Conservation (phyloP, 768 basidiomycete species). For the Cyathus striatus region DNA sequence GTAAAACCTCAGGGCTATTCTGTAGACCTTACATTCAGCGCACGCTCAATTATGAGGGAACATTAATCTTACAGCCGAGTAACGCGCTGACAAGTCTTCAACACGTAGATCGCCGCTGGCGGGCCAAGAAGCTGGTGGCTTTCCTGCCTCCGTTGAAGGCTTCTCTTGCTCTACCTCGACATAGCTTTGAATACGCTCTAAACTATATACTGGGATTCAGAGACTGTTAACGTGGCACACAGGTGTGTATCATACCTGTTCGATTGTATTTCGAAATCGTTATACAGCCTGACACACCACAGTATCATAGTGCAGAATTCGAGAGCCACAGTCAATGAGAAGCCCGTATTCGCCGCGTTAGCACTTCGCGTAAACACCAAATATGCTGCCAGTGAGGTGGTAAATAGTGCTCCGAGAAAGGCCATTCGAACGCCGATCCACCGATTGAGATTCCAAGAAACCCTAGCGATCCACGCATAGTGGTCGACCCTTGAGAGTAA, state of each 20-base stretch:
- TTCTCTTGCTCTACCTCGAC: slow-evolving; percentile 11
- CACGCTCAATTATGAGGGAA: background rate
- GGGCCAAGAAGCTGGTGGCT: slow-evolving; percentile 61
- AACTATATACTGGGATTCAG: slow-evolving; percentile 13
- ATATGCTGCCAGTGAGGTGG: slow-evolving; percentile 49
- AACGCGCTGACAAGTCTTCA: slow-evolving; percentile 46
- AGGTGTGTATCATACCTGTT: slow-evolving; percentile 28
- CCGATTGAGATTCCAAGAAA: slow-evolving; percentile 50
- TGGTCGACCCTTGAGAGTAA: slow-evolving; percentile 50
- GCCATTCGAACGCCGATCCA: slow-evolving; percentile 54
- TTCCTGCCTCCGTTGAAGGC: slow-evolving; percentile 18
- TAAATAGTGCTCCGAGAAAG: slow-evolving; percentile 51
- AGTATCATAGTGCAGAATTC: slow-evolving; percentile 57
- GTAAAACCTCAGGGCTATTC: slow-evolving; percentile 45
- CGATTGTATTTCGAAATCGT: slow-evolving; percentile 40
- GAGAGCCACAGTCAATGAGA: slow-evolving; percentile 56
- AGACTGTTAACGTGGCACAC: background rate
- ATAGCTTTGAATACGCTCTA: slow-evolving; percentile 12
- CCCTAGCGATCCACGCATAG: slow-evolving; percentile 38
- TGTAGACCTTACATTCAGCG: background rate
- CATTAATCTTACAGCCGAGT: slow-evolving; percentile 28
- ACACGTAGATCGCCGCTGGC: slow-evolving; percentile 45
- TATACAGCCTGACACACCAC: slow-evolving; percentile 38
- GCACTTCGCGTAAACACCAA: slow-evolving; percentile 34
- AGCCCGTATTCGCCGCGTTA: slow-evolving; percentile 39